These are phyloP conservation scores for Debaryomyces hansenii DNA, from an alignment of 805 yeast species.

Conservation along the genomic window DNA sequence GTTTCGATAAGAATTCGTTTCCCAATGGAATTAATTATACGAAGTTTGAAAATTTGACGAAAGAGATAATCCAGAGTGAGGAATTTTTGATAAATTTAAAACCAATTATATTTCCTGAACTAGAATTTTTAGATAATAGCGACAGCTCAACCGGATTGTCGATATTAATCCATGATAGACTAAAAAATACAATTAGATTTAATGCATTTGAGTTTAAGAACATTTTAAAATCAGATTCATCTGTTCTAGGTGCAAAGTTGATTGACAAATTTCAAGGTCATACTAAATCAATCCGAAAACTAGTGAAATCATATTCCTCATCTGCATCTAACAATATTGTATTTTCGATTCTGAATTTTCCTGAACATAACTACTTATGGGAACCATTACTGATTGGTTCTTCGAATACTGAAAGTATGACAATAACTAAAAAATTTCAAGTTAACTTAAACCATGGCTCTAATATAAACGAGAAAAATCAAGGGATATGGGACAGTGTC, in stretches of 20 bases:
- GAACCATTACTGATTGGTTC: conserved; percentile 32
- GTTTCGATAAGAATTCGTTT: conserved; percentile 12
- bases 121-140: not conserved
- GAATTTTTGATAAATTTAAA: conserved; percentile 10
- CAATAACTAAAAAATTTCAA: conserved; percentile 34
- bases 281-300: conserved; percentile 68
- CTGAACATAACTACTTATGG: conserved; percentile 42
- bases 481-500: conserved; percentile 32
- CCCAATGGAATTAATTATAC: conserved; percentile 4
- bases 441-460: conserved; percentile 21
- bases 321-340: conserved; percentile 23
- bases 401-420: conserved; percentile 12
- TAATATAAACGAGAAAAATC: not conserved
- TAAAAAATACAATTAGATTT: conserved; percentile 33
- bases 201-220: conserved; percentile 16
- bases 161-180: conserved; percentile 36
- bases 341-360: conserved; percentile 39
- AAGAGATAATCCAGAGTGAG: conserved; percentile 10
- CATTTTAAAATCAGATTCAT: conserved; percentile 2
- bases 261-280: conserved; percentile 77
- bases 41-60: not conserved
- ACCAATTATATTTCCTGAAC: conserved; percentile 5
- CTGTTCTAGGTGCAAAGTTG: conserved; percentile 15
- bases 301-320: conserved; percentile 57
- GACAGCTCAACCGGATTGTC: conserved; percentile 3